Conservation (phyloP, 352 stramenopile genomes). For the Blastocystis sp. region DNA sequence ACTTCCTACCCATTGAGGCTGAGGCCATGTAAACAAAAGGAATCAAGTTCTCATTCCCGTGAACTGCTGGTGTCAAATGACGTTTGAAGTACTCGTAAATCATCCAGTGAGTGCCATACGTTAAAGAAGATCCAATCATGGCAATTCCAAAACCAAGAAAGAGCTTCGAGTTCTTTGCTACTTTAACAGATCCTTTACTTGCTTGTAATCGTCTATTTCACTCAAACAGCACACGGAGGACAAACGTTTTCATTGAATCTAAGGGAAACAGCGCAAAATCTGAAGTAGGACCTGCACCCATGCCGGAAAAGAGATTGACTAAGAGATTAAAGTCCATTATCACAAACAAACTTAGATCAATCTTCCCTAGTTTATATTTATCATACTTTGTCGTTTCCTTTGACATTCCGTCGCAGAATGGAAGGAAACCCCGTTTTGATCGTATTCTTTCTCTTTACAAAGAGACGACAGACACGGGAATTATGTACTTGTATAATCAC, state of each 20-base stretch:
- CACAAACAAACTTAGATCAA: constrained; percentile 22
- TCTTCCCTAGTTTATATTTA: constrained; percentile 44
- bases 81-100: constrained; percentile 66
- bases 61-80: neutral
- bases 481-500: too few relatives aligned
- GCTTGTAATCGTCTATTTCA: constrained; percentile 44
- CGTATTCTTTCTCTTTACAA: constrained; percentile 1
- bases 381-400: neutral
- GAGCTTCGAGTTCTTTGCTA: constrained; percentile 43
- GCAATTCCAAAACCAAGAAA: constrained; percentile 52
- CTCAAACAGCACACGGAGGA: neutral
- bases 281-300: constrained; percentile 58
- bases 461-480: neutral
- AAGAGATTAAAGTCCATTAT: neutral
- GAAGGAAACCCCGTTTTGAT: constrained; percentile 12
- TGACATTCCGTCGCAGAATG: neutral
- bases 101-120: constrained; percentile 60
- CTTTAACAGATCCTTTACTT: constrained; percentile 32
- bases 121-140: constrained; percentile 66
- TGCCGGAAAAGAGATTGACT: constrained; percentile 59
- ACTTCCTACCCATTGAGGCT: constrained; percentile 1
- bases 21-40: constrained; percentile 66
- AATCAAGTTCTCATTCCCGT: constrained; percentile 26
- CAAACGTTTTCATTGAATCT: constrained; percentile 66
- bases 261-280: constrained; percentile 62